Evolutionary conservation across 2,329 filamentous ascomycete genomes (phyloP), one percentile per base, ranked within the genome.

Genomic region (Penicillium freii): DNA sequence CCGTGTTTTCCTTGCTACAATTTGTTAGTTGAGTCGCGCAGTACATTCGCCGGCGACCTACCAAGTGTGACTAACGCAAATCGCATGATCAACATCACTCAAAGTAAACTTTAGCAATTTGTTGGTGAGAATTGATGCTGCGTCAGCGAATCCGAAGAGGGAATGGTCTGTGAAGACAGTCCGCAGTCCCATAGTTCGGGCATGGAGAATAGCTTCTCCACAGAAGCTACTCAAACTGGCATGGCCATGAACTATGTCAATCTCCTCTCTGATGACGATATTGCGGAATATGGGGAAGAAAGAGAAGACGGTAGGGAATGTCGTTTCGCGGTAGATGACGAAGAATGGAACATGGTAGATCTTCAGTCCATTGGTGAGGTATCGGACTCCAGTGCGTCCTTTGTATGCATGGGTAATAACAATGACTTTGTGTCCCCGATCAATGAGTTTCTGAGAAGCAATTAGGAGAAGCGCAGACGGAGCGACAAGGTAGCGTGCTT

Each of bases 111-210:
- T 99, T 55, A 99, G 82, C 39, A 99, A 80, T 78, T 99, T 99
- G 73, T 99, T 99, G 33, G 93, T 95, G 58, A 99, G 80, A 62
- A 99, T 99, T 64, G 93, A 97, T 1, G 86, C 91, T 0, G 94
- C 92, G 75, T 99, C 95, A 45, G 93, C 94, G 70, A 99, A 99
- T 1, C 94, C 94, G 78, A 97, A 97, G 4, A 99, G 82, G 40
- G 92, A 97, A 75, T 99, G 94, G 70, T 99, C 94, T 0, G 94
- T 99, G 70, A 97, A 97, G 44, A 97, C 93, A 0, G 95, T 97
- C 50, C 92, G 86, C 66, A 99, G 73, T 1, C 94, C 92, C 95
- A 99, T 99, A 4, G 94, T 97, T 55, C 94, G 82, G 11, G 90
- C 94, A 77, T 99, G 94, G 10, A 99, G 78, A 57, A 99, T 95